Conservation (phyloP, 2,329 filamentous ascomycete species). For the Bisporella sp. region DNA sequence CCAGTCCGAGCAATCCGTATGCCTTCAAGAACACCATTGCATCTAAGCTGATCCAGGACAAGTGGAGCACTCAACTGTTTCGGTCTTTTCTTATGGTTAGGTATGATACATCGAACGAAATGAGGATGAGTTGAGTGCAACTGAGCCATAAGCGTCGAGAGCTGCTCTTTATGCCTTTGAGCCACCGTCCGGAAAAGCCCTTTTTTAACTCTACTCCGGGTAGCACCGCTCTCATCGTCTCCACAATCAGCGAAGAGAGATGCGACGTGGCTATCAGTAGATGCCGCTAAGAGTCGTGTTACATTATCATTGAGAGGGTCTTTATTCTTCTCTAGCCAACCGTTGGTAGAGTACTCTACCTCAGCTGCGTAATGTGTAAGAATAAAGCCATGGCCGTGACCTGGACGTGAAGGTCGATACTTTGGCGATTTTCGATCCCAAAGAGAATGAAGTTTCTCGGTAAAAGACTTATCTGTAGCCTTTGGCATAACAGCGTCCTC, state of each 20-base stretch:
- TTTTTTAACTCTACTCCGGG: constrained; percentile 83
- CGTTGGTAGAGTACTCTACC: constrained; percentile 91
- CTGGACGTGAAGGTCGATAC: constrained; percentile 80
- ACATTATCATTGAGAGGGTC: constrained; percentile 97
- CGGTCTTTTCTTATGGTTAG: constrained; percentile 94
- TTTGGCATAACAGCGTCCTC: constrained; percentile 99
- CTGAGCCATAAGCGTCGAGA: constrained; percentile 93
- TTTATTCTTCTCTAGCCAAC: constrained; percentile 98
- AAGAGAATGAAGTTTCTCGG: constrained; percentile 90
- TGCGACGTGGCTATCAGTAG: constrained; percentile 76
- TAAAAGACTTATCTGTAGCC: constrained; percentile 93
- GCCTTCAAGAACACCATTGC: constrained; percentile 98
- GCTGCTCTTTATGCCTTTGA: constrained; percentile 93
- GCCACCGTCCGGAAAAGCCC: constrained; percentile 95
- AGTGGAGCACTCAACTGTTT: constrained; percentile 88
- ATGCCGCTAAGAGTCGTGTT: constrained; percentile 77
- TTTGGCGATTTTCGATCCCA: constrained; percentile 97
- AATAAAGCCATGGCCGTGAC: constrained; percentile 89
- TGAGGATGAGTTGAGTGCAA: constrained; percentile 95
- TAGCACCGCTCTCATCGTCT: constrained; percentile 64
- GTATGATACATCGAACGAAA: constrained; percentile 95
- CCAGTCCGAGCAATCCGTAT: constrained; percentile 95
- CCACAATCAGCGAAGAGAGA: constrained; percentile 82
- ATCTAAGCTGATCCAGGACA: constrained; percentile 95
- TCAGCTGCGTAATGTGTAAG: constrained; percentile 97